These are phyloP conservation scores for Pezicula radicicola DNA, from an alignment of 2,329 filamentous ascomycete genomes.

Conservation along the genomic window DNA sequence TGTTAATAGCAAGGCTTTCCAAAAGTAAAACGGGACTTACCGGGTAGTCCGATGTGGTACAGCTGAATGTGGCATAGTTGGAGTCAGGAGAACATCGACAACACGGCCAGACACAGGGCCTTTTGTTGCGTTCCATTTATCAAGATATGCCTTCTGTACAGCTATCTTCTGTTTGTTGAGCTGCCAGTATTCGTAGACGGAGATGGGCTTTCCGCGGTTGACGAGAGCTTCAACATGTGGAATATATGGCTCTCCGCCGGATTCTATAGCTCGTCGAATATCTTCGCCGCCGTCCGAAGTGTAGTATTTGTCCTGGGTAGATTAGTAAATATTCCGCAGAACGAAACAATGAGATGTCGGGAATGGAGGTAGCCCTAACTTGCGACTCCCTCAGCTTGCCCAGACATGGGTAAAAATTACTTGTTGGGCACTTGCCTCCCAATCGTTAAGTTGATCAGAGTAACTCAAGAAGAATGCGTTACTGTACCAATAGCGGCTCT, in stretches of 20 bases:
- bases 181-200: conserved; percentile 10
- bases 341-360: too few relatives aligned
- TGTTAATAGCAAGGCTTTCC: conserved; percentile 8
- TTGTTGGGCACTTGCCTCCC: too few relatives aligned
- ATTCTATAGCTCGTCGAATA: conserved; percentile 5
- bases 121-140: conserved; percentile 24
- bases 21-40: not conserved
- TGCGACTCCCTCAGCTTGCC: too few relatives aligned
- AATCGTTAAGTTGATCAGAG: too few relatives aligned
- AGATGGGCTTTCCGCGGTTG: conserved; percentile 32
- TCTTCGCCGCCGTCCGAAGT: conserved; percentile 16
- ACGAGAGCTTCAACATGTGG: conserved; percentile 56
- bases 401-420: too few relatives aligned
- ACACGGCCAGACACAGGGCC: conserved; percentile 18
- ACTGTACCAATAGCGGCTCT: conserved; percentile 1
- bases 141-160: conserved; percentile 27
- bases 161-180: conserved; percentile 14
- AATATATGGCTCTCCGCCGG: conserved; percentile 31
- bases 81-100: conserved; percentile 24
- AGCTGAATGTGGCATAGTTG: conserved; percentile 56
- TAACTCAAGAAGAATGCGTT: too few relatives aligned
- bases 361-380: too few relatives aligned
- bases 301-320: conserved; percentile 33
- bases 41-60: conserved; percentile 36
- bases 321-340: not conserved